Evolutionary conservation across 2,329 filamentous ascomycete species (phyloP), one percentile per base, ranked within the genome.

Genomic region (Elsinoe arachidis): DNA sequence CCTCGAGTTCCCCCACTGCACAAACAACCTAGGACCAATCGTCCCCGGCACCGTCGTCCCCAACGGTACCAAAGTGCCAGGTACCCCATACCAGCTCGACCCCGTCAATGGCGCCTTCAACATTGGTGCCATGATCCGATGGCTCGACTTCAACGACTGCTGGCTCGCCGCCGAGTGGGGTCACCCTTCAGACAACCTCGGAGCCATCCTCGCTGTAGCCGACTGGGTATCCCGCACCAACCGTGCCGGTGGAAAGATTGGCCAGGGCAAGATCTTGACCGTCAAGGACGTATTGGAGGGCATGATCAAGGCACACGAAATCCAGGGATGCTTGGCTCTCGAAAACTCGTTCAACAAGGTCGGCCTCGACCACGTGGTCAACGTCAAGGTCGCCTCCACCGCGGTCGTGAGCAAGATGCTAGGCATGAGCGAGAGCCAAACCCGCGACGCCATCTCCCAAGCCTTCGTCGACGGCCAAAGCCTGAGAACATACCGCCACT

Each of bases 131-230:
- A 95, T 96, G 86, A 96, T 99, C 77, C 83, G 93, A 70, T 99
- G 93, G 93, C 83, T 99, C 68, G 93, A 99, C 78, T 99, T 97
- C 83, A 99, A 99, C 74, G 93, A 99, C 82, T 97, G 93, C 83
- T 99, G 92, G 93, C 81, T 97, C 63, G 93, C 92, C 44, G 93
- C 93, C 58, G 93, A 99, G 78, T 99, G 93, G 93, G 93, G 93
- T 59, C 93, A 99, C 75, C 93, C 93, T 61, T 96, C 91, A 3
- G 93, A 99, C 79, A 99, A 99, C 80, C 75, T 99, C 65, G 93
- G 93, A 62, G 93, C 92, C 68, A 99, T 99, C 71, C 83, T 99
- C 61, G 90, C 92, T 47, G 91, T 96, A 55, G 90, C 93, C 60
- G 93, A 99, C 79, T 99, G 93, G 93, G 84, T 96, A 69, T 95